phyloP scores from a whole-genome alignment of 495 filamentous ascomycete genomes.

The Clavariopsis aquatica region DNA sequence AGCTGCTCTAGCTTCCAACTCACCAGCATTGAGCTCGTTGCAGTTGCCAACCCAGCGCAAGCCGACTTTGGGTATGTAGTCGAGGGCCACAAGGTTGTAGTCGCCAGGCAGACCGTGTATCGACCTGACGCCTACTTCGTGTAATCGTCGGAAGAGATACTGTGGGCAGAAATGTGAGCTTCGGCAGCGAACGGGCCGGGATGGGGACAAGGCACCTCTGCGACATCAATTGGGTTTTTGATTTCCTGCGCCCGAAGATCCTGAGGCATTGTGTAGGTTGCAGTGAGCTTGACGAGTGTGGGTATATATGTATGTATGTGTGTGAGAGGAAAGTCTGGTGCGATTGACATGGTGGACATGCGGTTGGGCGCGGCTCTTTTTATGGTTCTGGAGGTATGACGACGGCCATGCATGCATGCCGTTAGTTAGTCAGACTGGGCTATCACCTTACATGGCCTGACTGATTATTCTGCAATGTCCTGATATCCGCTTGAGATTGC shows the following conservation, averaged over 20 bases:
- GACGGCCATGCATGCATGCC: background rate
- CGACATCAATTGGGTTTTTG: conserved; percentile 57
- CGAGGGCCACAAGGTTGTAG: conserved; percentile 57
- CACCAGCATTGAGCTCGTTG: conserved; percentile 70
- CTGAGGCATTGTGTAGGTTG: conserved; percentile 46
- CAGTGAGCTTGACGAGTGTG: too few relatives aligned
- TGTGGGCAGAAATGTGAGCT: conserved; percentile 11
- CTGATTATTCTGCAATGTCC: conserved; percentile 5
- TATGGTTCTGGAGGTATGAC: conserved; percentile 12
- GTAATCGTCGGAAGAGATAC: conserved; percentile 66
- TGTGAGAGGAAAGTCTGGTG: conserved; percentile 3
- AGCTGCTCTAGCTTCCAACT: conserved; percentile 27
- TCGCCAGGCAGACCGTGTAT: conserved; percentile 68
- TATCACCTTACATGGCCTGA: conserved; percentile 35
- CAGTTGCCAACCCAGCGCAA: conserved; percentile 69
- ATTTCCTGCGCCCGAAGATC: conserved; percentile 59
- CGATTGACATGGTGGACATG: background rate
- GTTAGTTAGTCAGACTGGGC: conserved; percentile 3
- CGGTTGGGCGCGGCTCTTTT: conserved; percentile 11
- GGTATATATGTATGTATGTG: background rate
- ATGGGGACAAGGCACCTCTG: conserved; percentile 43
- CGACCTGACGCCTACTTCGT: conserved; percentile 60
- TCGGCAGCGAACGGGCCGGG: background rate
- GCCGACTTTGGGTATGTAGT: conserved; percentile 60
- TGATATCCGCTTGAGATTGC: background rate